These are phyloP conservation scores for Eucalyptus lansdowneana DNA, from an alignment of 345 rosid genomes.

Conservation along the genomic window DNA sequence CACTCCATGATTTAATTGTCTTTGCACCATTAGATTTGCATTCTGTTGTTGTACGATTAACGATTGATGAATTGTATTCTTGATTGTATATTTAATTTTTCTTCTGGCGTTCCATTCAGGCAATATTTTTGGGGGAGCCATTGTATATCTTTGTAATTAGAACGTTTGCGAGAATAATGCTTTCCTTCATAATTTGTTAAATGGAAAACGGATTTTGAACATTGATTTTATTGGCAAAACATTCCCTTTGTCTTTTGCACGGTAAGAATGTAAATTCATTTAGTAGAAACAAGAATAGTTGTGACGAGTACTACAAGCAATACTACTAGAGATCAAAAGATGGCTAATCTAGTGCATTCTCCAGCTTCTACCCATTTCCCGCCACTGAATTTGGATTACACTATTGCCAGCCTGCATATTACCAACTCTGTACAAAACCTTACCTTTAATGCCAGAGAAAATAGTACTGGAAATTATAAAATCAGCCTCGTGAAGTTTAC, in stretches of 20 bases:
- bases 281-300: background rate
- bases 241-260: background rate
- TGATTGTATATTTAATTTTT: background rate
- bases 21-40: background rate
- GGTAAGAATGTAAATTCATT: background rate
- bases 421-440: background rate
- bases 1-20: background rate
- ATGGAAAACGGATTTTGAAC: background rate
- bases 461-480: background rate
- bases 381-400: background rate
- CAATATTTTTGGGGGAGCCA: background rate
- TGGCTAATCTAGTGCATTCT: background rate
- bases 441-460: background rate
- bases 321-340: background rate
- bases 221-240: background rate
- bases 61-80: background rate
- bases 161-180: background rate
- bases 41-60: background rate
- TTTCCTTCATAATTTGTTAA: background rate
- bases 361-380: background rate
- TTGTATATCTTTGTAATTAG: background rate
- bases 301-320: background rate
- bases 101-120: background rate
- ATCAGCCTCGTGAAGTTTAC: background rate
- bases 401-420: background rate